Evolutionary conservation across 192 early-diverging fungal species (phyloP), one percentile per base, ranked within the genome.

Genomic region (Coemansia sp.): DNA sequence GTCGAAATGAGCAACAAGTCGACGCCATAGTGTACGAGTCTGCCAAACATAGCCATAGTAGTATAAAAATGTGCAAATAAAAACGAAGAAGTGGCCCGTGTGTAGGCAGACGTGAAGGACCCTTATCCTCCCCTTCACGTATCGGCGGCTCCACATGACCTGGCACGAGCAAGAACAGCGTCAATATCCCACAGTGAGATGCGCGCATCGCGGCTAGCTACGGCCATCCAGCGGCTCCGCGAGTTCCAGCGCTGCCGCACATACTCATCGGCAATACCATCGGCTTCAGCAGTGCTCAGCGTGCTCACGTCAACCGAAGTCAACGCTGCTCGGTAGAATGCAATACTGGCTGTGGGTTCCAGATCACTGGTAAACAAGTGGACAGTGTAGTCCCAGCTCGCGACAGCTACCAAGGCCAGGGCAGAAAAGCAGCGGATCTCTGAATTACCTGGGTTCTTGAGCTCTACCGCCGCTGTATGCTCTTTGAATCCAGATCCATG

Each of bases 321-420:
- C 53, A 83, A 67, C 26, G 75, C 72, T 0, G 72, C 80, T 37
- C 80, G 64, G 49, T 83, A 75, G 49, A 77, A 83, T 1, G 38
- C 35, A 26, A 83, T 32, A 2, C 32, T 39, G 46, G 40, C 7
- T 2, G 66, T 53, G 14, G 39, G 69, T 11, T 64, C 50, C 47
- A 83, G 26, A 8, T 67, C 44, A 3, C 55, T 35, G 40, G 53
- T 55, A 62, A 67, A 64, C 47, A 83, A 17, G 16, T 77, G 74
- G 16, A 66, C 40, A 3, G 66, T 62, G 19, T 83, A 83, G 67
- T 83, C 80, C 80, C 80, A 83, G 17, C 80, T 72, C 23, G 75
- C 68, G 2, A 73, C 74, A 33, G 66, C 72, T 4, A 77, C 67
- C 32, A 83, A 43, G 2, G 38, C 30, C 10, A 55, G 67, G 11